Evolutionary conservation across 371 early-diverging fungal species (phyloP).

Genomic region (Mortierella sp.): DNA sequence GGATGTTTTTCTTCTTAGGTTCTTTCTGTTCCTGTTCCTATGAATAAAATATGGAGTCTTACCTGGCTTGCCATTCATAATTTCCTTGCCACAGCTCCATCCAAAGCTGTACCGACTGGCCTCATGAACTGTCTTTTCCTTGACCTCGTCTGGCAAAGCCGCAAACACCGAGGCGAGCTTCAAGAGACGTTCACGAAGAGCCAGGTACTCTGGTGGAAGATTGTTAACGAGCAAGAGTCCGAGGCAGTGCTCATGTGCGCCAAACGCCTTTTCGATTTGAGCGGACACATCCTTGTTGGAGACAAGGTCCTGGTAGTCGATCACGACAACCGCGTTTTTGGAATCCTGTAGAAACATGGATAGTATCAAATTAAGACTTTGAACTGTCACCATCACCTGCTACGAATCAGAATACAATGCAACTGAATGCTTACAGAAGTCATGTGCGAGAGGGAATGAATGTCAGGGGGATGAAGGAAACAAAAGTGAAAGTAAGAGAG

Average conservation of each 20-base stretch:
- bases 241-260: conserved; percentile 55
- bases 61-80: conserved; percentile 66
- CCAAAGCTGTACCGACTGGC: conserved; percentile 65
- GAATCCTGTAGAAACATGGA: conserved; percentile 8
- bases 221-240: conserved; percentile 65
- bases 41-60: too few relatives aligned
- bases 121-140: conserved; percentile 58
- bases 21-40: too few relatives aligned
- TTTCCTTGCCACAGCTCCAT: conserved; percentile 72
- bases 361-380: background rate
- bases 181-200: conserved; percentile 59
- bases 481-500: background rate
- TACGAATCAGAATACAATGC: too few relatives aligned
- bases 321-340: conserved; percentile 38
- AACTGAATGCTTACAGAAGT: background rate
- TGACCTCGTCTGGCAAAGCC: conserved; percentile 58
- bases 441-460: background rate
- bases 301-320: conserved; percentile 55
- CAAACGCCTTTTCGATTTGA: conserved; percentile 62
- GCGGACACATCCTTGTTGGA: conserved; percentile 40
- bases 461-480: background rate
- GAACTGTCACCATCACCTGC: too few relatives aligned
- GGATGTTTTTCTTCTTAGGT: background rate
- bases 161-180: conserved; percentile 63
- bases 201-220: conserved; percentile 57